These are phyloP conservation scores for Avena atlantica DNA, from an alignment of 176 grass and related monocot genomes.

Conservation along the genomic window DNA sequence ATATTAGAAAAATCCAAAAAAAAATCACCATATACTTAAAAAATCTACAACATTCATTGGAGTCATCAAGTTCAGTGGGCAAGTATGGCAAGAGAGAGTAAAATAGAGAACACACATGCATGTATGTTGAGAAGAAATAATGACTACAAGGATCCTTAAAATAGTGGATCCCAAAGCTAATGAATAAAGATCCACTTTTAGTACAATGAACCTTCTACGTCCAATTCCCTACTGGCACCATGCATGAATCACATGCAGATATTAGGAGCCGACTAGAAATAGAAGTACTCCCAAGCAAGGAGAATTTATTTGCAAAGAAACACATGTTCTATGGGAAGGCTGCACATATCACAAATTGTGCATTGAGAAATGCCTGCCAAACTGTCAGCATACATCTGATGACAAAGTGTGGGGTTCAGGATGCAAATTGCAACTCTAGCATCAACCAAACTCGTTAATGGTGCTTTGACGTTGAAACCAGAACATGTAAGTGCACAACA, in stretches of 20 bases:
- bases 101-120: neutral
- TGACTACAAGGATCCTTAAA: neutral
- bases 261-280: neutral
- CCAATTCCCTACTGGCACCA: neutral
- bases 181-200: too few relatives aligned
- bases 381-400: neutral
- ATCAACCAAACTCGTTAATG: too few relatives aligned
- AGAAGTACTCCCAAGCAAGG: neutral
- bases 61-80: neutral
- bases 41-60: neutral
- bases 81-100: neutral
- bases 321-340: neutral
- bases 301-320: neutral
- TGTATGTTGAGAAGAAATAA: neutral
- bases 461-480: too few relatives aligned
- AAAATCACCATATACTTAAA: neutral
- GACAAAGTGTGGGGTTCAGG: neutral
- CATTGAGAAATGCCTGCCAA: neutral
- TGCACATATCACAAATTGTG: neutral
- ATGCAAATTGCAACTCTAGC: neutral
- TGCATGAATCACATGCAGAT: neutral
- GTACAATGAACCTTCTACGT: too few relatives aligned
- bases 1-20: neutral
- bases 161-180: too few relatives aligned
- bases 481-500: too few relatives aligned